Conservation (phyloP, 2,329 filamentous ascomycete genomes). For the Sporothrix humicola region DNA sequence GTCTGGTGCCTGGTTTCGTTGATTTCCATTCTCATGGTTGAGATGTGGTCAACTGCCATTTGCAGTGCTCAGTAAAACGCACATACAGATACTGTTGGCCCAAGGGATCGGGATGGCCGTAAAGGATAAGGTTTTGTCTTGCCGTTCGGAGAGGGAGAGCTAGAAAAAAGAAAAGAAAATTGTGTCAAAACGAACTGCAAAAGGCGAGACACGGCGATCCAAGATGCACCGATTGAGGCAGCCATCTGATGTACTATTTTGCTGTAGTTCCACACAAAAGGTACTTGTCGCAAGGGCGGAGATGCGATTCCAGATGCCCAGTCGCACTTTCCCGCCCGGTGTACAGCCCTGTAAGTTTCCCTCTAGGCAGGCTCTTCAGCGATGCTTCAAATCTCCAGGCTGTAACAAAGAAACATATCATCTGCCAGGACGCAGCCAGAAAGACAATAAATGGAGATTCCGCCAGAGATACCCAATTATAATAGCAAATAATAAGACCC, state of each 20-base stretch:
- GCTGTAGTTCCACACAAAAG: neutral
- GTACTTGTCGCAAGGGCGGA: neutral
- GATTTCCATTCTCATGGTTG: neutral
- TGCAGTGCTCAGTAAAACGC: neutral
- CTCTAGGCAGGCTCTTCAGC: neutral
- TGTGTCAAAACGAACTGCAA: neutral
- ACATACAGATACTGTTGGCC: no score
- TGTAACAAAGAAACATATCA: neutral
- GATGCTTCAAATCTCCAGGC: slow-evolving; percentile 8
- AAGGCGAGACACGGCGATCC: neutral
- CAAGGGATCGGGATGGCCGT: neutral
- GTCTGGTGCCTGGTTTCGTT: slow-evolving; percentile 10
- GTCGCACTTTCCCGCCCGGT: neutral
- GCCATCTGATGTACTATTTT: neutral
- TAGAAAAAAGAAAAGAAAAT: neutral
- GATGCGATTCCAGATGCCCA: slow-evolving; percentile 11
- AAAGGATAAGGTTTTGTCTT: neutral
- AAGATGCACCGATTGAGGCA: neutral
- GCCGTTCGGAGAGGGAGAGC: neutral
- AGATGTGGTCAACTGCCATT: neutral
- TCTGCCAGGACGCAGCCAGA: neutral
- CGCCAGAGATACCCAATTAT: slow-evolving; percentile 18
- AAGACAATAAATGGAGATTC: slow-evolving; percentile 24
- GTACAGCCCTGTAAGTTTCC: neutral
- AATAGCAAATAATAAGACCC: slow-evolving; percentile 27